These are phyloP conservation scores for Chaetomiaceae sp. DNA, from an alignment of 2,329 filamentous ascomycete species.

Conservation along the genomic window DNA sequence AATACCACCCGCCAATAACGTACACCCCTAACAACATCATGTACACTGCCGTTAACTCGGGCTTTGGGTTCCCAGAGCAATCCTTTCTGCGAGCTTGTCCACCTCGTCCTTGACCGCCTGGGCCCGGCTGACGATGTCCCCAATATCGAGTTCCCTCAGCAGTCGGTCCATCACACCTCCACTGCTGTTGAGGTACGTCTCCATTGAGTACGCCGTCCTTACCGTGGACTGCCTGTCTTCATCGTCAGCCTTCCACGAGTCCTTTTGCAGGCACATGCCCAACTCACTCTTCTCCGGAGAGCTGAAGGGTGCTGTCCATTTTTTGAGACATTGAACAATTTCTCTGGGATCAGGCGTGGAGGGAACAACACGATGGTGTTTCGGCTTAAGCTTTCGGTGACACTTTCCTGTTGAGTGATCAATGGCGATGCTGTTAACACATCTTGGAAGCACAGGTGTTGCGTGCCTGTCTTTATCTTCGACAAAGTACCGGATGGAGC, in stretches of 20 bases:
- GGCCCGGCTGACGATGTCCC: conserved; percentile 8
- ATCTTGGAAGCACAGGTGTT: not conserved
- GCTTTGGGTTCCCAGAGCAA: not conserved
- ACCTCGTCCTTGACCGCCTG: conserved; percentile 8
- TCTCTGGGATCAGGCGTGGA: no score
- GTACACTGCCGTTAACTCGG: not conserved
- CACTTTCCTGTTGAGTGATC: no score
- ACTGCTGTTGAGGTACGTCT: conserved; percentile 16
- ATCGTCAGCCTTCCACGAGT: not conserved
- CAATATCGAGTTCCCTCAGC: conserved; percentile 8
- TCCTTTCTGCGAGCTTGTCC: conserved; percentile 8
- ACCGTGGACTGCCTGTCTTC: conserved; percentile 3
- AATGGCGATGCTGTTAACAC: not conserved
- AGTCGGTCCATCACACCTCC: conserved; percentile 19
- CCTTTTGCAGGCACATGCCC: not conserved
- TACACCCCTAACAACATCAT: not conserved
- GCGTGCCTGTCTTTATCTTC: not conserved
- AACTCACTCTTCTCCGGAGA: conserved; percentile 21
- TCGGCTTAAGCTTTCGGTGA: no score
- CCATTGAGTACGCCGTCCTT: conserved; percentile 13
- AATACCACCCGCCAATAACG: no score
- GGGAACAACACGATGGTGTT: no score
- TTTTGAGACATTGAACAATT: conserved; percentile 10
- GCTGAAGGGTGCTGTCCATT: not conserved
- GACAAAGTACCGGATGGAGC: no score